These are phyloP conservation scores for Carex scoparia DNA, from an alignment of 176 grass and related monocot genomes.

Conservation along the genomic window DNA sequence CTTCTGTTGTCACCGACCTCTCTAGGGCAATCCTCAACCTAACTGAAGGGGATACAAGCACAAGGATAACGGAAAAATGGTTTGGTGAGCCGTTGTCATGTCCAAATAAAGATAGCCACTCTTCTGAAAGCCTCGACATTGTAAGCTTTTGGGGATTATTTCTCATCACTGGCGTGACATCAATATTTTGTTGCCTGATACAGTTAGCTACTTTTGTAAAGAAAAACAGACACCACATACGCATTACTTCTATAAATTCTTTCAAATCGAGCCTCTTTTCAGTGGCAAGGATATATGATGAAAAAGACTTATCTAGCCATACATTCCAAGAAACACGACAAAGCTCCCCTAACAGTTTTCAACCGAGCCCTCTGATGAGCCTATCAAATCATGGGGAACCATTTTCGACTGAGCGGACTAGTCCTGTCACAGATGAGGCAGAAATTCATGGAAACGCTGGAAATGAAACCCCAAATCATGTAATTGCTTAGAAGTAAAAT, in stretches of 20 bases:
- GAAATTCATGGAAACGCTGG: background rate
- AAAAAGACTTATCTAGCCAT: conserved; percentile 15
- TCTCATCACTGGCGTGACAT: conserved; percentile 30
- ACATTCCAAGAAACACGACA: background rate
- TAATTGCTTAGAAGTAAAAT: background rate
- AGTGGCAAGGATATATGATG: conserved; percentile 20
- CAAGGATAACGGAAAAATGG: conserved; percentile 41
- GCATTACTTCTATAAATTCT: background rate
- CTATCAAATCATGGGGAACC: background rate
- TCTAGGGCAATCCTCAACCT: conserved; percentile 56
- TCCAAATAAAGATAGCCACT: conserved; percentile 7
- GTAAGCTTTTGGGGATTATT: conserved; percentile 38
- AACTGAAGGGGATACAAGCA: conserved; percentile 37
- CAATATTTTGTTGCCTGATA: conserved; percentile 12
- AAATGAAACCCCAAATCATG: background rate
- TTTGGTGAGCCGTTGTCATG: conserved; percentile 23
- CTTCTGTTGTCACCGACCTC: conserved; percentile 28
- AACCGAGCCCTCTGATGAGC: conserved; percentile 1
- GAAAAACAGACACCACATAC: background rate
- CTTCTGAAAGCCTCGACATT: conserved; percentile 32
- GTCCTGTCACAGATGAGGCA: background rate
- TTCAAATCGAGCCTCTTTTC: background rate
- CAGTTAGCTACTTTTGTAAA: conserved; percentile 4
- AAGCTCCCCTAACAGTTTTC: background rate
- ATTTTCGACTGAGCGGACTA: background rate